Evolutionary conservation across 441 rosid species (phyloP).

Genomic region (Sinapis alba): DNA sequence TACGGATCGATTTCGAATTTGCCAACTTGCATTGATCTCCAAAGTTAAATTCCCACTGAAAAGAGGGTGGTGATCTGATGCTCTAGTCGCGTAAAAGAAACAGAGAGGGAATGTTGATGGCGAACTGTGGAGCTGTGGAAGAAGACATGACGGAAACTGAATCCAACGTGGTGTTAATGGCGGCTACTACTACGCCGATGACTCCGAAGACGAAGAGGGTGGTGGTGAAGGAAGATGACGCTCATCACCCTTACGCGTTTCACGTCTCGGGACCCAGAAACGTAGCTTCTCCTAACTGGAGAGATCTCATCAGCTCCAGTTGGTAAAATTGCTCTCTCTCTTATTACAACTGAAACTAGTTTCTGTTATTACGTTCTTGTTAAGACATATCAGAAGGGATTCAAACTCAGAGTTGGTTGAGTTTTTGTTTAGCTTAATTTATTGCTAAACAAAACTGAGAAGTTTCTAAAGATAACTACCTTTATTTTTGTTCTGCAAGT

Average conservation of each 20-base stretch:
- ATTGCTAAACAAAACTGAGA: background rate
- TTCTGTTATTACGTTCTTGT: background rate
- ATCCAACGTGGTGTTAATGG: slow-evolving; percentile 14
- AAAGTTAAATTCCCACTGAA: slow-evolving; percentile 13
- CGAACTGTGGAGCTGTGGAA: slow-evolving; percentile 43
- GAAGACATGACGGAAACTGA: slow-evolving; percentile 23
- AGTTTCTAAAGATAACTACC: background rate
- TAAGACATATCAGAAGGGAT: slow-evolving; percentile 5
- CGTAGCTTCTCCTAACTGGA: slow-evolving; percentile 83
- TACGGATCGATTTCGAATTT: slow-evolving; percentile 20
- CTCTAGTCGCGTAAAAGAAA: slow-evolving; percentile 15
- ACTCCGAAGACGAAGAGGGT: slow-evolving; percentile 31
- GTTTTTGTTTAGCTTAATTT: background rate
- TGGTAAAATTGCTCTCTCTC: slow-evolving; percentile 49
- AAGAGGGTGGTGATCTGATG: slow-evolving; percentile 5
- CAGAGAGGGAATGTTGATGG: slow-evolving; percentile 28
- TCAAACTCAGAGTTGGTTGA: background rate
- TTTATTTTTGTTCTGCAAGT: background rate
- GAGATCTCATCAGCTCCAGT: slow-evolving; percentile 86
- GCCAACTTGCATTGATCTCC: slow-evolving; percentile 11
- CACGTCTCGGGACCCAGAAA: slow-evolving; percentile 91
- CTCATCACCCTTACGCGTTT: slow-evolving; percentile 78
- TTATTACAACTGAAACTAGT: background rate
- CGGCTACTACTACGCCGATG: slow-evolving; percentile 20
- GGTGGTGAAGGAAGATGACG: slow-evolving; percentile 35